phyloP scores from a whole-genome alignment of 176 grass and related monocot species.

The Phoenix dactylifera region DNA sequence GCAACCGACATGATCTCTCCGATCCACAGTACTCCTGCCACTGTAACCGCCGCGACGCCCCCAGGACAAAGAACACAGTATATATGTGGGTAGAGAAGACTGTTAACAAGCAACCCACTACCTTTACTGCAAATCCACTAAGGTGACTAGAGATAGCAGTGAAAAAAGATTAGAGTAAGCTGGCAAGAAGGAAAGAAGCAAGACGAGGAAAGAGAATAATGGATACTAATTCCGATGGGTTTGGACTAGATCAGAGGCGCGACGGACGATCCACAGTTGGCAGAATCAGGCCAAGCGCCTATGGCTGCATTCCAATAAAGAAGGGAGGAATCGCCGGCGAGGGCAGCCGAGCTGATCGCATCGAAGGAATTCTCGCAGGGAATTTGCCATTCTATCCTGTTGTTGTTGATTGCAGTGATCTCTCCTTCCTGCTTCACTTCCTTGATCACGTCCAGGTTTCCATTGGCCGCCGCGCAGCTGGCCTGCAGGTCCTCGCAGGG shows the following conservation, averaged over 20 bases:
- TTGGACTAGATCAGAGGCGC: conserved; percentile 11
- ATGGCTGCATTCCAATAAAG: conserved; percentile 6
- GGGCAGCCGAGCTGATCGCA: background rate
- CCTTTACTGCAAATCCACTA: background rate
- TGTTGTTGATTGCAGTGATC: background rate
- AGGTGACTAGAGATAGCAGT: background rate
- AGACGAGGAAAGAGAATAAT: background rate
- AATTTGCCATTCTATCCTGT: conserved; percentile 11
- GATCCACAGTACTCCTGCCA: conserved; percentile 2
- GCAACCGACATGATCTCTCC: conserved; percentile 16
- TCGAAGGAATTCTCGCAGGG: background rate
- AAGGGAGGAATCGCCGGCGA: background rate
- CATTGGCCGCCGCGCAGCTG: background rate
- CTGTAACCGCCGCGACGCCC: background rate
- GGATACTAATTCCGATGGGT: background rate
- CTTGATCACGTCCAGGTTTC: background rate
- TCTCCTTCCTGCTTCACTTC: conserved; percentile 14
- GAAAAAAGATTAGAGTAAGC: too few relatives aligned
- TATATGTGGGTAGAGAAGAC: background rate
- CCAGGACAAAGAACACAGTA: background rate
- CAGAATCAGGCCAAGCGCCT: background rate
- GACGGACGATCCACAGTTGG: conserved; percentile 3
- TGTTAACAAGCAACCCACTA: background rate
- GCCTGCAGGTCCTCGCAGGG: background rate
- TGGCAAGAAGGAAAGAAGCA: background rate